Conservation (phyloP, 1,139 yeast genomes). For the Debaryomycetaceae sp. region DNA sequence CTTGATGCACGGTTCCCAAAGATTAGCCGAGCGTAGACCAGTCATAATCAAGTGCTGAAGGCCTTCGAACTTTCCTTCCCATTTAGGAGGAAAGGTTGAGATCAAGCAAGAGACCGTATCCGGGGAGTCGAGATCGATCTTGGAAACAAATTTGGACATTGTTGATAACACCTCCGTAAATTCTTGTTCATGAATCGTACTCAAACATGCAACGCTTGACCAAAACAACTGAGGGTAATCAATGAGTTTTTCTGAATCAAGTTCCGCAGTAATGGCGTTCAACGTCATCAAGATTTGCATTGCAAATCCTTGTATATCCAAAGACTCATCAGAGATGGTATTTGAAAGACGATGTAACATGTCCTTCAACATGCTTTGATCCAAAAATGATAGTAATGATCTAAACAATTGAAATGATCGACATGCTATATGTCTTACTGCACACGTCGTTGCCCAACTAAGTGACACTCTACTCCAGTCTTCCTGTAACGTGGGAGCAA, state of each 20-base stretch:
- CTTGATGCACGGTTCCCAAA: slow-evolving; percentile 75
- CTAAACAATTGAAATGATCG: slow-evolving; percentile 92
- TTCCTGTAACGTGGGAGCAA: slow-evolving; percentile 55
- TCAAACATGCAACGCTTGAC: slow-evolving; percentile 91
- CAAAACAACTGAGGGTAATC: slow-evolving; percentile 93
- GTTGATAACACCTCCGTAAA: slow-evolving; percentile 84
- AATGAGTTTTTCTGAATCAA: slow-evolving; percentile 72
- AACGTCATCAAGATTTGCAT: slow-evolving; percentile 96
- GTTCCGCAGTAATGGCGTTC: slow-evolving; percentile 85
- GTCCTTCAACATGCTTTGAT: slow-evolving; percentile 85
- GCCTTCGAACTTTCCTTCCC: slow-evolving; percentile 95
- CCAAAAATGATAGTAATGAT: slow-evolving; percentile 72
- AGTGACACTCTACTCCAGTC: slow-evolving; percentile 86
- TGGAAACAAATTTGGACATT: slow-evolving; percentile 76
- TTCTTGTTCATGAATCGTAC: slow-evolving; percentile 90
- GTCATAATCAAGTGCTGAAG: slow-evolving; percentile 72
- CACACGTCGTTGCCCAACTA: slow-evolving; percentile 96
- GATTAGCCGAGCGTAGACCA: slow-evolving; percentile 77
- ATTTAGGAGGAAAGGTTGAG: slow-evolving; percentile 86
- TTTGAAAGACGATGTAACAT: slow-evolving; percentile 92
- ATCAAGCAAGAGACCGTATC: slow-evolving; percentile 82
- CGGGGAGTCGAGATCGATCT: slow-evolving; percentile 81
- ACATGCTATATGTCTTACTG: slow-evolving; percentile 95
- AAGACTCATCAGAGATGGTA: slow-evolving; percentile 84
- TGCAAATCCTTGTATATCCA: slow-evolving; percentile 93